Base-by-base conservation (phyloP, 1,284 basidiomycete genomes). In the Tylopilus orsonianus region DNA sequence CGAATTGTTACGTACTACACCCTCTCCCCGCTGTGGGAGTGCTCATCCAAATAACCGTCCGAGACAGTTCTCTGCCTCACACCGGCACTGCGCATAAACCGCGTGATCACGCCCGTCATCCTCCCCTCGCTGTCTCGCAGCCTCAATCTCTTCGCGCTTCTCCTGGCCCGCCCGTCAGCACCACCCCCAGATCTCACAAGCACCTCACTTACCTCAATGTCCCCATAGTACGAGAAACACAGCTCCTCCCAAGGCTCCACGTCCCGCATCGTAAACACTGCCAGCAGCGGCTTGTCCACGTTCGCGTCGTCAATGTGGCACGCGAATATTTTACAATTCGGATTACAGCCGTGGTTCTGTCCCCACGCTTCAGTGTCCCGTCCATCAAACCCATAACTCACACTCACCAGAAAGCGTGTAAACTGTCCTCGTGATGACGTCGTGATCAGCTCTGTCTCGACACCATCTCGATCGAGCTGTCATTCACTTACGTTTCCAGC, bases 341-440 rank as follows among this genome's bases (percentile, higher is more conserved):
- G 92, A 53, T 91, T 83, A 61, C 93, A 96, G 14, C 87, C 92
- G 60, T 96, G 92, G 59, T 94, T 94, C 89, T 92, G 52, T 13
- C 34, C 18, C 48, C 43, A 20, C 16, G 6, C n/a, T 56, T 35
- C 19, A 35, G 8, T 8, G 35, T 27, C 26, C 18, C 38, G 14
- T 8, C 32, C 22, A 35, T 34, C 30, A 57, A 49, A n/a, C n/a
- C 44, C 42, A 19, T 58, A 56, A 48, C 54, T 26, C 14, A 8
- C 5, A 69, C 75, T 61, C 60, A 82, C 83, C 58, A 87, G 57
- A 57, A 83, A 87, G 14, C 84, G 74, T 33, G 85, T 86, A 66
- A 86, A 86, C 84, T 87, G 55, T 30, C 22, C 47, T n/a, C 43
- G n/a, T 29, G 38, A 41, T 30, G 29, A 30, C 14, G 12, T 50